These are phyloP conservation scores for Scalesia atractyloides DNA, from an alignment of 129 eudicot genomes.

Conservation along the genomic window DNA sequence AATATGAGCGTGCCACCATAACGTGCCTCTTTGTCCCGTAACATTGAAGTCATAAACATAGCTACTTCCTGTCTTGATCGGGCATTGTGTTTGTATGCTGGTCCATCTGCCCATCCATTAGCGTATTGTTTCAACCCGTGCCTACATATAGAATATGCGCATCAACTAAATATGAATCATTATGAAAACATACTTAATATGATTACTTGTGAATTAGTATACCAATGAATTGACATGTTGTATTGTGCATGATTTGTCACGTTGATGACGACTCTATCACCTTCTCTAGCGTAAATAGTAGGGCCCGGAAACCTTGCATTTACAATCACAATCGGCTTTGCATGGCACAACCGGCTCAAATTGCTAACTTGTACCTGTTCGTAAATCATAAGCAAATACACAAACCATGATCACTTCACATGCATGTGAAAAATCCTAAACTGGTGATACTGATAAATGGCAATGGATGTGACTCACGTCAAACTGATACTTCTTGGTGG, in stretches of 20 bases:
- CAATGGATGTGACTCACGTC: constrained; percentile 29
- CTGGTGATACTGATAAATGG: neutral
- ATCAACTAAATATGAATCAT: neutral
- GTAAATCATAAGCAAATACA: neutral
- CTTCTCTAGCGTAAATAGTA: constrained; percentile 54
- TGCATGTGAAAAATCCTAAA: neutral
- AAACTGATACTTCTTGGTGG: constrained; percentile 48
- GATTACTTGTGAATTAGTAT: constrained; percentile 4
- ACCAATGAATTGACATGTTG: constrained; percentile 54
- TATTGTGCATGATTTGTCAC: constrained; percentile 45
- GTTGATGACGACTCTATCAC: constrained; percentile 48
- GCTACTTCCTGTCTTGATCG: constrained; percentile 39
- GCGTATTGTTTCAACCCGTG: constrained; percentile 53
- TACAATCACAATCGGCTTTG: constrained; percentile 49
- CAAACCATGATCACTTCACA: neutral
- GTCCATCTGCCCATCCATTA: constrained; percentile 60
- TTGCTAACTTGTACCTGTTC: constrained; percentile 54
- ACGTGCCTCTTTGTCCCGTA: constrained; percentile 48
- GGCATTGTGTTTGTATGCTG: constrained; percentile 56
- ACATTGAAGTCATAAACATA: constrained; percentile 45
- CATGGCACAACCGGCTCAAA: constrained; percentile 58
- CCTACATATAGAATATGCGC: constrained; percentile 19
- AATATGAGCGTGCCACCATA: constrained; percentile 60
- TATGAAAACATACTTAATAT: neutral
- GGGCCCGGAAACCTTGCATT: constrained; percentile 59